Evolutionary conservation across 1,139 yeast genomes (phyloP).

Genomic region (Taiozyma onychis): DNA sequence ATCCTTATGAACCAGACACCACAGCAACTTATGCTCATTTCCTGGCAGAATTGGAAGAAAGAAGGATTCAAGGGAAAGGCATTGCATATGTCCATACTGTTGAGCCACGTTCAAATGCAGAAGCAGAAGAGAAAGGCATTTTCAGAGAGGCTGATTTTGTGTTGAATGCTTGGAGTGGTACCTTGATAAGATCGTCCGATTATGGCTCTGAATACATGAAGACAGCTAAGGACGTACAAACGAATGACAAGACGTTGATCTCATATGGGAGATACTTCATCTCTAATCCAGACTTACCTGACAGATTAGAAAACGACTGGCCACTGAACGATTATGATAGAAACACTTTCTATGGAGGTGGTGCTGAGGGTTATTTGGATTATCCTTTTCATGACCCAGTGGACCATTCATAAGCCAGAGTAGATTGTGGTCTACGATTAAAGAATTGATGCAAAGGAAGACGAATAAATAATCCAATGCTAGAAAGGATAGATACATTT

Average conservation of each 20-base stretch:
- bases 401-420: neutral
- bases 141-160: constrained; percentile 28
- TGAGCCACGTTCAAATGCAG: constrained; percentile 35
- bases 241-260: constrained; percentile 36
- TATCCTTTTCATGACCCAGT: constrained; percentile 15
- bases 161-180: constrained; percentile 32
- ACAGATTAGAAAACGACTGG: constrained; percentile 39
- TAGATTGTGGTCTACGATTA: no score
- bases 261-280: constrained; percentile 43
- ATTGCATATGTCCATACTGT: constrained; percentile 50
- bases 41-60: constrained; percentile 30
- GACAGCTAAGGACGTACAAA: constrained; percentile 13
- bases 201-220: constrained; percentile 28
- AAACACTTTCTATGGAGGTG: constrained; percentile 29
- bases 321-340: constrained; percentile 36
- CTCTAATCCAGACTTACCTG: constrained; percentile 49
- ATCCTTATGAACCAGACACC: constrained; percentile 17
- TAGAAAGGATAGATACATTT: no score
- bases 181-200: constrained; percentile 42
- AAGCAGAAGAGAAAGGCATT: constrained; percentile 3
- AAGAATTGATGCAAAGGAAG: no score
- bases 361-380: constrained; percentile 24
- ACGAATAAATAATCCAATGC: no score
- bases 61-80: constrained; percentile 33
- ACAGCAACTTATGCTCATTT: constrained; percentile 33